Percentiles rank a stretch among this genome's conserved stretches.
These are phyloP conservation scores for Kickxella alabastrina DNA, from an alignment of 192 early-diverging fungal species.

Conservation along the genomic window DNA sequence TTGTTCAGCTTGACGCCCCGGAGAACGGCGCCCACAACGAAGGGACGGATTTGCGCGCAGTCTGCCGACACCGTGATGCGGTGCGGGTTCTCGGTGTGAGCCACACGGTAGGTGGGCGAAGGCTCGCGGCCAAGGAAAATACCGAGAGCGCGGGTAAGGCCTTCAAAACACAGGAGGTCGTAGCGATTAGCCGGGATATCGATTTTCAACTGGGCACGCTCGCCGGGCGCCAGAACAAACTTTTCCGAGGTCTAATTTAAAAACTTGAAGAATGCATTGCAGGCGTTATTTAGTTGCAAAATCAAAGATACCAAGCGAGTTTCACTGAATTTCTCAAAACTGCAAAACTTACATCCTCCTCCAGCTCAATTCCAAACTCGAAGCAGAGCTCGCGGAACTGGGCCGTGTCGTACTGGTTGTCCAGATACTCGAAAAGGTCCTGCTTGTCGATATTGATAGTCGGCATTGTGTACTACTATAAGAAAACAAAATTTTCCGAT, in stretches of 20 bases:
- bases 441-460: slow-evolving; percentile 93
- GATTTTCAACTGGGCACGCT: slow-evolving; percentile 85
- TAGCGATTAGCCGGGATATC: slow-evolving; percentile 99
- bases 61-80: slow-evolving; percentile 48
- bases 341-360: slow-evolving; percentile 75
- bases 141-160: slow-evolving; percentile 82
- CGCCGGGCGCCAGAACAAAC: slow-evolving; percentile 37
- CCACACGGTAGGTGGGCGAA: slow-evolving; percentile 29
- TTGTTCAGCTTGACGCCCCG: slow-evolving; percentile 80
- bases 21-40: slow-evolving; percentile 85
- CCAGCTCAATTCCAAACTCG: slow-evolving; percentile 97
- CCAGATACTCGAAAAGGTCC: slow-evolving; percentile 78
- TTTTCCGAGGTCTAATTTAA: slow-evolving; percentile 29
- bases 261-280: too few species aligned
- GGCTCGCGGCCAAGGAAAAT: slow-evolving; percentile 72
- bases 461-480: too few species aligned
- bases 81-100: slow-evolving; percentile 17
- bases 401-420: slow-evolving; percentile 64
- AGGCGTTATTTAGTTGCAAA: too few species aligned
- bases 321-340: not conserved
- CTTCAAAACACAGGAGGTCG: slow-evolving; percentile 96
- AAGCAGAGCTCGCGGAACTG: slow-evolving; percentile 98
- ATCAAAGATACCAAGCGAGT: too few species aligned
- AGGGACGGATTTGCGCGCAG: slow-evolving; percentile 80
- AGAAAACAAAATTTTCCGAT: too few species aligned